phyloP scores from a whole-genome alignment of 1,139 yeast genomes.

The Sugiyamaella japonica region DNA sequence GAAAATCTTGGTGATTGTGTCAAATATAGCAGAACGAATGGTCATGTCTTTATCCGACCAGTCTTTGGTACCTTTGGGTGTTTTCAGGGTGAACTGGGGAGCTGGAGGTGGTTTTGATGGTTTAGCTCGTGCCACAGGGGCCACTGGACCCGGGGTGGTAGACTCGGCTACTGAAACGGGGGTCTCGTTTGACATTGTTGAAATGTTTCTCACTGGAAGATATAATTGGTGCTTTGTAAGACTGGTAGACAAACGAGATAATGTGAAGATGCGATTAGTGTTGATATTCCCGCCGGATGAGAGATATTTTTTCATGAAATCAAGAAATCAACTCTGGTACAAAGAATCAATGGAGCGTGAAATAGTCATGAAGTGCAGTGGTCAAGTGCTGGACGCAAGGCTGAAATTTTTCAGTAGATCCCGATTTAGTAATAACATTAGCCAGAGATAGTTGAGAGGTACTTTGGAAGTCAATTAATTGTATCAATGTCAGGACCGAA shows the following conservation, averaged over 20 bases:
- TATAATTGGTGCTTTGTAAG: background rate
- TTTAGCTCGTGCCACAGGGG: slow-evolving; percentile 4
- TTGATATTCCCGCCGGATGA: too few relatives aligned
- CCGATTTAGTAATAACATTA: too few relatives aligned
- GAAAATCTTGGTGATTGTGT: slow-evolving; percentile 68
- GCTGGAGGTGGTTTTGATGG: slow-evolving; percentile 22
- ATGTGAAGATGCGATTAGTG: background rate
- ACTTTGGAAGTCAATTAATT: too few relatives aligned
- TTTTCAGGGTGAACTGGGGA: slow-evolving; percentile 68
- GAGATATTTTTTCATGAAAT: too few relatives aligned
- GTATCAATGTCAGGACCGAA: too few relatives aligned
- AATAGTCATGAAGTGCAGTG: too few relatives aligned
- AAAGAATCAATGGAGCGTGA: too few relatives aligned
- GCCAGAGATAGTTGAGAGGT: too few relatives aligned
- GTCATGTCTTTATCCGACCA: slow-evolving; percentile 99
- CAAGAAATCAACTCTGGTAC: too few relatives aligned
- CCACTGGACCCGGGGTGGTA: slow-evolving; percentile 14
- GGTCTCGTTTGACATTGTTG: slow-evolving; percentile 16
- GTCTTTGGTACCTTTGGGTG: slow-evolving; percentile 94
- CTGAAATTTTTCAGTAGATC: slow-evolving; percentile 8
- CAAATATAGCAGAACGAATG: slow-evolving; percentile 82
- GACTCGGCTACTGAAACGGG: slow-evolving; percentile 19
- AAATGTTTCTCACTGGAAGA: background rate
- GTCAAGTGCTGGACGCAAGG: background rate
- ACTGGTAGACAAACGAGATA: background rate